phyloP scores from a whole-genome alignment of 2,329 filamentous ascomycete genomes.

The Westerdykella ornata region DNA sequence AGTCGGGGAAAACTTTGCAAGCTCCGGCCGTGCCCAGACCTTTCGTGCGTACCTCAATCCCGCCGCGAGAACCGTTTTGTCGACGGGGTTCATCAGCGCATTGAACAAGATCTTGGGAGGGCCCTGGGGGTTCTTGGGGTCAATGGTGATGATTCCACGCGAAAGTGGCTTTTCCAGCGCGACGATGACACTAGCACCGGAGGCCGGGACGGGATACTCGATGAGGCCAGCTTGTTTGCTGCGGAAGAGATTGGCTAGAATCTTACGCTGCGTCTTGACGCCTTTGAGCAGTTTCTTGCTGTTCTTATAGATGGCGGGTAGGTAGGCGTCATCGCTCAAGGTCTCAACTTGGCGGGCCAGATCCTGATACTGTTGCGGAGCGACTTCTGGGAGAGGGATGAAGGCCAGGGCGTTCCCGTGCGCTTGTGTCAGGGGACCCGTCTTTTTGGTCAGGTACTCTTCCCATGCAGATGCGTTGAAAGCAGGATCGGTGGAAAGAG shows the following conservation, averaged over 20 bases:
- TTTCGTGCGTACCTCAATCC: constrained; percentile 33
- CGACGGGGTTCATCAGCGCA: constrained; percentile 26
- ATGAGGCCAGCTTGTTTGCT: constrained; percentile 18
- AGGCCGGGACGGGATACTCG: constrained; percentile 32
- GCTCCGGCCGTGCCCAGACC: constrained; percentile 23
- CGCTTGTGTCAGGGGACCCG: constrained; percentile 22
- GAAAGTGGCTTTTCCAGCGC: constrained; percentile 36
- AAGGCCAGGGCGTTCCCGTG: constrained; percentile 24
- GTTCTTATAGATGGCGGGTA: constrained; percentile 20
- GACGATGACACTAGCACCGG: constrained; percentile 19
- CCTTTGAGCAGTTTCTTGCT: constrained; percentile 22
- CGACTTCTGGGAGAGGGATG: constrained; percentile 21
- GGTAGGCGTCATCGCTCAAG: constrained; percentile 12
- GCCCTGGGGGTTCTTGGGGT: constrained; percentile 23
- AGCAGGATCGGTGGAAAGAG: constrained; percentile 16
- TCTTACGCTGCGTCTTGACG: constrained; percentile 21
- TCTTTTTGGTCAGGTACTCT: constrained; percentile 20
- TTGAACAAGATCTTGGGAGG: constrained; percentile 23
- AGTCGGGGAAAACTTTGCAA: constrained; percentile 14
- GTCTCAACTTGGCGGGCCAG: constrained; percentile 11
- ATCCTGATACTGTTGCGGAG: constrained; percentile 11
- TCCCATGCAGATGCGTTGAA: constrained; percentile 27
- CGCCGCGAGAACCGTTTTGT: constrained; percentile 27
- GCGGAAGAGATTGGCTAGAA: constrained; percentile 20
- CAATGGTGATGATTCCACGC: constrained; percentile 31